Conservation (phyloP, 2,329 filamentous ascomycete species). For the Corynespora cassiicola region DNA sequence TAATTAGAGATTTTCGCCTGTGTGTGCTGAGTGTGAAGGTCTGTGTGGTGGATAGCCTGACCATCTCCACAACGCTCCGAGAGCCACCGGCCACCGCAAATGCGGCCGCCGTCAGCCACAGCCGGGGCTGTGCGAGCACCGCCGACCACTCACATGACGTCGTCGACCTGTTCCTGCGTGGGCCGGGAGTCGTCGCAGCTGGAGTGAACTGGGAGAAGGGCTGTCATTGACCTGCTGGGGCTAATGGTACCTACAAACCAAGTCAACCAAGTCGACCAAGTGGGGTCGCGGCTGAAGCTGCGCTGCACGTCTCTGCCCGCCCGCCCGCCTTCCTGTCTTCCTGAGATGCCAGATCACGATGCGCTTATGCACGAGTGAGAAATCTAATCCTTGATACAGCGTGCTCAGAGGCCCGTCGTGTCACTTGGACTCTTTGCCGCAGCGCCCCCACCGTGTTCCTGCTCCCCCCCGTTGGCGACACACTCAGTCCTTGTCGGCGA, state of each 20-base stretch:
- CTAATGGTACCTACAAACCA: slow-evolving; percentile 40
- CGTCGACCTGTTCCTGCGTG: slow-evolving; percentile 28
- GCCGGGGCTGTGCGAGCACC: slow-evolving; percentile 40
- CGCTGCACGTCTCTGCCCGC: too few species aligned
- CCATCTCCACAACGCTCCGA: slow-evolving; percentile 30
- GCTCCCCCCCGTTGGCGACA: too few species aligned
- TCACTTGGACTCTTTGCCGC: slow-evolving; percentile 32
- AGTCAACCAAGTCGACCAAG: too few species aligned
- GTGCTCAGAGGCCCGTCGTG: slow-evolving; percentile 35
- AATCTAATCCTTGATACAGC: slow-evolving; percentile 41
- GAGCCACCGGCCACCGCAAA: slow-evolving; percentile 27
- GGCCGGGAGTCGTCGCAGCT: slow-evolving; percentile 35
- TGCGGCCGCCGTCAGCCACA: slow-evolving; percentile 40
- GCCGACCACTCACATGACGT: slow-evolving; percentile 40
- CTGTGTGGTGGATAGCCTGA: slow-evolving; percentile 29
- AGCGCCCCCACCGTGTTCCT: too few species aligned
- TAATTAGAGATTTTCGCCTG: slow-evolving; percentile 43
- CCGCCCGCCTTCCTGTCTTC: too few species aligned
- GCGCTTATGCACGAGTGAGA: slow-evolving; percentile 40
- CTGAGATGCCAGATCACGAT: slow-evolving; percentile 36
- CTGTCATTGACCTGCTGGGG: slow-evolving; percentile 35
- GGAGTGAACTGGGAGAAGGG: slow-evolving; percentile 31
- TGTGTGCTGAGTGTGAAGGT: slow-evolving; percentile 35
- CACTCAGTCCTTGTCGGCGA: slow-evolving; percentile 97
- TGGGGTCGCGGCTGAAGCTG: slow-evolving; percentile 40